Percentiles rank a stretch among this genome's conserved stretches.
phyloP scores from a whole-genome alignment of 176 grass and related monocot genomes.

The Raddia guianensis region DNA sequence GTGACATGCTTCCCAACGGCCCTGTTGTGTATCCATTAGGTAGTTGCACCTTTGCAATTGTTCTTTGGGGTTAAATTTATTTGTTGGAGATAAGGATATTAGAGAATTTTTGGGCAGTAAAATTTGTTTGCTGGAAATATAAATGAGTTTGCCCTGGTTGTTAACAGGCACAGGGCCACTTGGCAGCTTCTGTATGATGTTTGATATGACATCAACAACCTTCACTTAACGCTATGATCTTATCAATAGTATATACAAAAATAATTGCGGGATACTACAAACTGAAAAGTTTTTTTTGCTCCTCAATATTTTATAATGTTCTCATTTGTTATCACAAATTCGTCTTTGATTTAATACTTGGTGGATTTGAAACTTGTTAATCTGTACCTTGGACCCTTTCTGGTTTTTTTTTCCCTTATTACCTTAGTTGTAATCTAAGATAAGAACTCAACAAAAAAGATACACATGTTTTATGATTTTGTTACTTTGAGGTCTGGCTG shows the following conservation, averaged over 20 bases:
- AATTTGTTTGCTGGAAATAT: no score
- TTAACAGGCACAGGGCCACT: no score
- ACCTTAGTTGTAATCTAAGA: not conserved
- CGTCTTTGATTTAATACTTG: not conserved
- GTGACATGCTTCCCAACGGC: no score
- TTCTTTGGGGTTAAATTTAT: no score
- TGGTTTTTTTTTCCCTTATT: constrained; percentile 25
- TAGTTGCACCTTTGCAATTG: no score
- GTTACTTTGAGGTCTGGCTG: constrained; percentile 17
- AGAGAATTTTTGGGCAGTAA: no score
- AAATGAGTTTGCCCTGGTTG: no score
- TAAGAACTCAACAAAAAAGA: not conserved
- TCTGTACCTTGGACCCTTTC: not conserved
- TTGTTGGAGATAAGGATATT: no score
- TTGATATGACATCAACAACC: no score
- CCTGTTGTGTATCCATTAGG: no score
- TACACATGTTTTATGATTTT: not conserved
- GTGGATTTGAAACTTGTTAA: constrained; percentile 11
- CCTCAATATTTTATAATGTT: not conserved
- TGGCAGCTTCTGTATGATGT: no score
- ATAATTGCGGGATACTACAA: constrained; percentile 4
- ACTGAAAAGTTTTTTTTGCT: constrained; percentile 2
- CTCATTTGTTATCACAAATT: constrained; percentile 26
- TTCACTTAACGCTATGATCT: no score
- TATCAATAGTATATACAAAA: not conserved